Evolutionary conservation across 257 asterid genomes (phyloP), one percentile per base, ranked within the genome.

Genomic region (Nicotiana sylvestris): DNA sequence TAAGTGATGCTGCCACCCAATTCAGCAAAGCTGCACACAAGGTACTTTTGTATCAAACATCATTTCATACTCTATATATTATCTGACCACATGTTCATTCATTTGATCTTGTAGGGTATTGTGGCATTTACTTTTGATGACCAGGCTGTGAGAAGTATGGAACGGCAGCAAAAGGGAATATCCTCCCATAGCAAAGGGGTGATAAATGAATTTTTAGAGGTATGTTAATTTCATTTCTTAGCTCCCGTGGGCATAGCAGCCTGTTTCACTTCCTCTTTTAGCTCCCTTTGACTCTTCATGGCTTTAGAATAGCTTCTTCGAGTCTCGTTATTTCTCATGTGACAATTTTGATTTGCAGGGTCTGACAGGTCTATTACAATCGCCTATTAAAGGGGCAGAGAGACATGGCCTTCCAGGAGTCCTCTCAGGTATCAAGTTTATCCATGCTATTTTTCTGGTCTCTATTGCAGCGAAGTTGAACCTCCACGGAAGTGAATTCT

Each of bases 361-460:
- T 64, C 95, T 96, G 79, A 96, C 99, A 15, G 99, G 99, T 56
- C 97, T 96, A 82, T 97, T 96, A 78, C 99, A 96, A 69, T 94
- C 97, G 57, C 99, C 99, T n/a, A 92, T 96, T 81, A 90, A 90
- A 88, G 99, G 99, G 81, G 99, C 98, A 76, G 98, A 94, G 86
- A 94, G 90, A 56, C 98, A 94, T 87, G 99, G 99, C 56, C 89
- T 96, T 56, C 99, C 99, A 12, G 99, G 99, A 86, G 93, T 94
- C 67, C 89, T 96, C 69, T 94, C 98, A 82, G 99, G 98, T 94
- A 91, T 77, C 69, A 76, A 32, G 32, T 76, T 25, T 39, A 61
- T 64, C n/a, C 18, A 32, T 37, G 29, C 49, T 67, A 12, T 43
- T 43, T 57, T 37, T 32, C 57, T 56, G 57, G 80, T 37, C 56